Evolutionary conservation across 495 filamentous ascomycete species (phyloP), one percentile per base, ranked within the genome.

Genomic region (Tuber indicum): DNA sequence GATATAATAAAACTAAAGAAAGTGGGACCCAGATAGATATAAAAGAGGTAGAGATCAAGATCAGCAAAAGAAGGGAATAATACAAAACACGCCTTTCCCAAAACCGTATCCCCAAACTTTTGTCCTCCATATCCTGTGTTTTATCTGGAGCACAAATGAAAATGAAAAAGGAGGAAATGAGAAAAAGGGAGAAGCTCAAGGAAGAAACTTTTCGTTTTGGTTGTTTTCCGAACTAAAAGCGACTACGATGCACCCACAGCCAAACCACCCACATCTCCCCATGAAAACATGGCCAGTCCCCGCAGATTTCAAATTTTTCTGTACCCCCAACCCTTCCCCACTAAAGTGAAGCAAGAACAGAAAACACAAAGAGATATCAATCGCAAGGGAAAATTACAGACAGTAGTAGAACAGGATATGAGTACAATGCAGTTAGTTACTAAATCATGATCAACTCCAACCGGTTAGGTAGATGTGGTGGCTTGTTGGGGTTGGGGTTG

Each of bases 141-240:
- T 66, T 66, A 36, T 4, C 58, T 16, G 43, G 76, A 77, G 52
- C 52, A 47, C 72, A 32, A 14, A 72, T 69, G 72, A 66, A 73
- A 75, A 72, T 72, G 26, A 73, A 72, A 72, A 62, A 66, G 72
- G 69, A 44, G 47, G 72, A 70, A 70, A 32, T 39, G 26, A 41
- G 75, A 76, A 71, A 74, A 70, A 71, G 41, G 76, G 74, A 77
- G 77, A 80, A 80, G 80, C 74, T 74, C 42, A 80, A 73, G 69
- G 71, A 74, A 79, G 79, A 74, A 41, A 72, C 69, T 58, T 74
- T 76, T 66, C 58, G 58, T 66, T 66, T 32, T 36, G 58, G 58
- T 32, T 66, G 58, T 32, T 66, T 66, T 66, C 32, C 58, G 32
- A 66, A 66, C 58, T 66, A 66, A 36, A 36, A 66, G 58, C 58